phyloP scores from a whole-genome alignment of 306 rosid genomes.

The Betula pendula region DNA sequence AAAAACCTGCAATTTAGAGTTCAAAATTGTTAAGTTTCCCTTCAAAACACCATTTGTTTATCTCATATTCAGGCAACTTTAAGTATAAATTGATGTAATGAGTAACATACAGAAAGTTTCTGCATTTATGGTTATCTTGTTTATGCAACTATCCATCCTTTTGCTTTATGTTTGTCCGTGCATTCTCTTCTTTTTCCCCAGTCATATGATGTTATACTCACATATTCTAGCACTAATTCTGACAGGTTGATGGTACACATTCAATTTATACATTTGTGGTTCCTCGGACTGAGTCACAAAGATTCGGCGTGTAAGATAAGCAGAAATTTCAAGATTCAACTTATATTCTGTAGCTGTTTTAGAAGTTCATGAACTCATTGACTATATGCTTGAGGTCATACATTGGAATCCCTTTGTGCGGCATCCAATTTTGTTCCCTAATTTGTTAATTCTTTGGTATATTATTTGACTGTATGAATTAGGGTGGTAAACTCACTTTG shows the following conservation, averaged over 20 bases:
- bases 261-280: conserved; percentile 5
- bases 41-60: neutral
- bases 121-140: neutral
- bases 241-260: conserved; percentile 11
- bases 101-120: conserved; percentile 7
- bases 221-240: neutral
- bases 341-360: conserved; percentile 21
- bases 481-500: conserved; percentile 20
- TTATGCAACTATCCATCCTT: no score
- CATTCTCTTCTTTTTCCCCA: conserved; percentile 7
- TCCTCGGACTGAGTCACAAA: neutral
- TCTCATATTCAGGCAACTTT: neutral
- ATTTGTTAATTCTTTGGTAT: no score
- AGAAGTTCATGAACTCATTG: conserved; percentile 18
- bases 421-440: conserved; percentile 8
- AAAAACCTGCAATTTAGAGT: neutral
- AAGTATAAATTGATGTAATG: neutral
- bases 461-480: conserved; percentile 10
- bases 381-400: conserved; percentile 19
- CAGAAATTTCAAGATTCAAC: conserved; percentile 18
- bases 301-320: conserved; percentile 9
- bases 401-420: neutral
- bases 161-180: neutral
- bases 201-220: neutral
- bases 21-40: neutral